Percentiles rank a stretch among this genome's conserved stretches.
phyloP scores from a whole-genome alignment of 1,284 basidiomycete species.

The Boletus albobrunnescens region DNA sequence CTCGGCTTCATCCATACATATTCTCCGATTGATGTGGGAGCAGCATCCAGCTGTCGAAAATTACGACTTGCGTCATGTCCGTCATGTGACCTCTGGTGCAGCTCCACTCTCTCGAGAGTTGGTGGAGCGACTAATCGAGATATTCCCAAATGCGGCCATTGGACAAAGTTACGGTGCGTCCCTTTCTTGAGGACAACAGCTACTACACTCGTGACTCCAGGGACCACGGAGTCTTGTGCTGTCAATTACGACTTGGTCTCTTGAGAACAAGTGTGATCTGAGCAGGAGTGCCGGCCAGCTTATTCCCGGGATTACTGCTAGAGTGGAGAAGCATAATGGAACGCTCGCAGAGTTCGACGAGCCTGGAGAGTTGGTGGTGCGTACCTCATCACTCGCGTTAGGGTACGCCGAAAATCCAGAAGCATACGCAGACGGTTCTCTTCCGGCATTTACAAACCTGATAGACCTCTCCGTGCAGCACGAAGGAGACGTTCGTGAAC shows the following conservation, averaged over 20 bases:
- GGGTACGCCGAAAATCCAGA: conserved; percentile 55
- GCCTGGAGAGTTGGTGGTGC: conserved; percentile 62
- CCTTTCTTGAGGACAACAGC: neutral
- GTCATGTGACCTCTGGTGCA: conserved; percentile 51
- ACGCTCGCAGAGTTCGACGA: conserved; percentile 57
- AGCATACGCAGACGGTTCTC: conserved; percentile 47
- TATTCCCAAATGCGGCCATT: conserved; percentile 44
- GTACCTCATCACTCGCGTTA: conserved; percentile 56
- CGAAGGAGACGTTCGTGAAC: conserved; percentile 51
- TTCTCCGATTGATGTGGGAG: conserved; percentile 9
- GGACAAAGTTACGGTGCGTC: conserved; percentile 50
- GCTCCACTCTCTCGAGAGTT: conserved; percentile 58
- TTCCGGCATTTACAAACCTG: neutral
- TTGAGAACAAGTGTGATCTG: conserved; percentile 43
- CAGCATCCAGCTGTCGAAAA: conserved; percentile 53
- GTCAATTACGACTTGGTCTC: conserved; percentile 33
- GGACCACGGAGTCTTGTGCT: conserved; percentile 45
- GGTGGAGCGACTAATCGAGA: conserved; percentile 41
- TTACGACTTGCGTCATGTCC: conserved; percentile 51
- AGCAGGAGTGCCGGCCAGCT: conserved; percentile 57
- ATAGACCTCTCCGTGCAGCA: conserved; percentile 32
- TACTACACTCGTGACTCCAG: conserved; percentile 13
- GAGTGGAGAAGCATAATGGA: conserved; percentile 60
- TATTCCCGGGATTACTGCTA: conserved; percentile 50
- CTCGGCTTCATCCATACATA: neutral